phyloP scores from a whole-genome alignment of 805 yeast genomes.

The Nadsonia fulvescens region DNA sequence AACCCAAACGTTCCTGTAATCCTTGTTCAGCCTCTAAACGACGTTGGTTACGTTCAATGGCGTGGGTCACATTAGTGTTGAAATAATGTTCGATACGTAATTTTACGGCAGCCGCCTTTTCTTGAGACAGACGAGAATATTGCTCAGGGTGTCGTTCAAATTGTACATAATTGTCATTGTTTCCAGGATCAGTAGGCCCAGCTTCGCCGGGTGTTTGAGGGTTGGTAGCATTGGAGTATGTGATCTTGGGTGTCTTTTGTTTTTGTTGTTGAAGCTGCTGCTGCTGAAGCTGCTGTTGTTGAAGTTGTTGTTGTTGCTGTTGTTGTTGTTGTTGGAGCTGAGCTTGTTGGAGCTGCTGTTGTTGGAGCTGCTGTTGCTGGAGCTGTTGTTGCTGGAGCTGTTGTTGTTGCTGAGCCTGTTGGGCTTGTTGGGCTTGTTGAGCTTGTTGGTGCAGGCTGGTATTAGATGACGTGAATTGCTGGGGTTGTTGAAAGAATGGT shows the following conservation, averaged over 20 bases:
- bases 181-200: slow-evolving; percentile 7
- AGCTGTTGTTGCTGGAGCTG: slow-evolving; percentile 5
- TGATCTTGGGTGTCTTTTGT: slow-evolving; percentile 9
- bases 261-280: slow-evolving; percentile 14
- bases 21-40: slow-evolving; percentile 68
- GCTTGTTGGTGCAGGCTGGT: neutral
- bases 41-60: slow-evolving; percentile 90
- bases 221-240: slow-evolving; percentile 10
- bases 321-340: slow-evolving; percentile 7
- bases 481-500: too few relatives aligned
- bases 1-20: slow-evolving; percentile 48
- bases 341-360: slow-evolving; percentile 7
- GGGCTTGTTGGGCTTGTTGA: neutral
- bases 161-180: slow-evolving; percentile 32
- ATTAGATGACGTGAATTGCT: too few relatives aligned
- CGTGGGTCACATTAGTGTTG: slow-evolving; percentile 72
- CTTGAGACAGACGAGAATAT: slow-evolving; percentile 58
- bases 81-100: slow-evolving; percentile 70
- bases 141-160: slow-evolving; percentile 73
- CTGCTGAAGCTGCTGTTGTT: slow-evolving; percentile 12
- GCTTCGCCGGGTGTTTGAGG: slow-evolving; percentile 7
- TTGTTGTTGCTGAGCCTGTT: slow-evolving; percentile 1
- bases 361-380: slow-evolving; percentile 5
- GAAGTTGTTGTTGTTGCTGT: slow-evolving; percentile 6
- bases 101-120: slow-evolving; percentile 69